Percentiles rank a stretch among this genome's conserved stretches.
Evolutionary conservation across 73 alveolate species (phyloP).

Genomic region (Paramecium biaurelia): DNA sequence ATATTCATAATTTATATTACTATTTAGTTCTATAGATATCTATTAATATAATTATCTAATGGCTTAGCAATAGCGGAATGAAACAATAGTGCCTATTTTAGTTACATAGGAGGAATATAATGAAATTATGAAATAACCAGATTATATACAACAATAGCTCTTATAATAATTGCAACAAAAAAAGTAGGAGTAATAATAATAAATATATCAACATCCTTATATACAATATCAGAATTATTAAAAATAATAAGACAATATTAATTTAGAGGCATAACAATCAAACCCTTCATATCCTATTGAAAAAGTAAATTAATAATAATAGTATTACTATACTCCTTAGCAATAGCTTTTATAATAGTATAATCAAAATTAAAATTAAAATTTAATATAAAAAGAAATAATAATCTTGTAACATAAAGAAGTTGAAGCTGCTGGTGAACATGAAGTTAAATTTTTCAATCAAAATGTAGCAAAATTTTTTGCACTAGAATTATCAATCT

Average conservation of each 20-base stretch:
- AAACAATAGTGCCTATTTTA: background rate
- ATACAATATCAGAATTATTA: background rate
- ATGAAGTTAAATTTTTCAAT: background rate
- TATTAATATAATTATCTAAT: constrained; percentile 2
- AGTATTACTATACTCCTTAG: background rate
- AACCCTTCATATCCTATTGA: background rate
- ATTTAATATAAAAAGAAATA: background rate
- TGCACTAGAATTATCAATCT: background rate
- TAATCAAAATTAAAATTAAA: background rate
- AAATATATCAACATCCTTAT: background rate
- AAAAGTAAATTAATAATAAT: background rate
- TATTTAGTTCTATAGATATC: background rate
- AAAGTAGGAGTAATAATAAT: background rate
- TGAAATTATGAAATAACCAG: background rate
- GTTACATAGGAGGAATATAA: background rate
- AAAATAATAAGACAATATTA: background rate
- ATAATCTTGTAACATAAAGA: background rate
- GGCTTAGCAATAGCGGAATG: background rate
- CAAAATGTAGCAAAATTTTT: background rate
- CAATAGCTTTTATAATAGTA: background rate
- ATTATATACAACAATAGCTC: background rate
- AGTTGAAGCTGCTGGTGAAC: background rate
- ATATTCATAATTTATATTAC: background rate
- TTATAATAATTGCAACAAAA: background rate
- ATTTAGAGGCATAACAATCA: background rate